phyloP scores from a whole-genome alignment of 768 basidiomycete species.

The Kondoa malvinella region DNA sequence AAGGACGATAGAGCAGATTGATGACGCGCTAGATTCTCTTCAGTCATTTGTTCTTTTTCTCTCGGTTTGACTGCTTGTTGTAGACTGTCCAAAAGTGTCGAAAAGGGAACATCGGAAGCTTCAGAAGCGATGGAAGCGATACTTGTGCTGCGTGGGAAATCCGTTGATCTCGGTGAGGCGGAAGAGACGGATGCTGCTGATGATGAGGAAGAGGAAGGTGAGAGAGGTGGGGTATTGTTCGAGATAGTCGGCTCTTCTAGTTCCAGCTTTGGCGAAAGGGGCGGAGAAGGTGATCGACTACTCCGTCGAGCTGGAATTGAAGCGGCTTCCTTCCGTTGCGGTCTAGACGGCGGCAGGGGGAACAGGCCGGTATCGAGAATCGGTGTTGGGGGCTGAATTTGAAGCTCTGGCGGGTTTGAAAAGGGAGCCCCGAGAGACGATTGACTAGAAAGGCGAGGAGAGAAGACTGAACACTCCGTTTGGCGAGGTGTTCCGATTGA shows the following conservation, averaged over 20 bases:
- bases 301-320: background rate
- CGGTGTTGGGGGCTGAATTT: constrained; percentile 1
- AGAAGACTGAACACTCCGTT: background rate
- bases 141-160: background rate
- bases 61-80: background rate
- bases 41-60: background rate
- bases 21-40: background rate
- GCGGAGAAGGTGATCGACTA: background rate
- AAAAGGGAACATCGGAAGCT: background rate
- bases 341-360: background rate
- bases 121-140: background rate
- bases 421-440: background rate
- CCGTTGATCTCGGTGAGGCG: background rate
- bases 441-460: background rate
- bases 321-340: background rate
- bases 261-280: background rate
- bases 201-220: background rate
- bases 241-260: background rate
- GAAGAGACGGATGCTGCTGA: background rate
- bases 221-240: background rate
- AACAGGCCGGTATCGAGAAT: background rate
- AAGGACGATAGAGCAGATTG: background rate
- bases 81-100: background rate
- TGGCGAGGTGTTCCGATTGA: too few relatives aligned
- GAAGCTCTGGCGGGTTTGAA: background rate